Base-by-base conservation (phyloP, 345 rosid species). In the Zanthoxylum bungeanum region DNA sequence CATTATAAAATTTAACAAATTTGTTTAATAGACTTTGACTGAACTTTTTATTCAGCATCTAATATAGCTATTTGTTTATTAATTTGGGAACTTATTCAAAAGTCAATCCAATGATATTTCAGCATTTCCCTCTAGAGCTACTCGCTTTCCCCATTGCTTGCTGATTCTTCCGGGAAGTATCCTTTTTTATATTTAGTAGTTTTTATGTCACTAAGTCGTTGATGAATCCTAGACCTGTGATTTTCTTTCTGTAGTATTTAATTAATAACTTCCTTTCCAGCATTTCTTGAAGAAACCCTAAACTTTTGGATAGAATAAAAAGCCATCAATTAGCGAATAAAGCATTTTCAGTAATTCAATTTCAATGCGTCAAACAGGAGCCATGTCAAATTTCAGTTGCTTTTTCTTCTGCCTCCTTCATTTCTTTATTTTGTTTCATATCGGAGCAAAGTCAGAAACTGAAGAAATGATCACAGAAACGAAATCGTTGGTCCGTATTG, bases 401-500 rank as follows among this genome's bases (percentile, higher is more conserved):
- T 10, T 19, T 49, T 50, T 50, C 17, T 7, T 63, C 67, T 49
- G 16, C 17, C 55, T 69, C 10, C 16, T 10, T 1, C 40, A 30
- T 28, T 40, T 37, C 64, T 19, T 56, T 57, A 22, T 55, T 39
- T 28, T 28, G 19, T 17, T 56, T 57, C 42, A 36, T 9, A 3
- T 9, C 2, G 28, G 36, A 57, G 28, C 30, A 0, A 3, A 19
- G 11, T 10, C 78, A 24, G 62, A 60, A 30, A 77, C 57, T 31
- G 63, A 36, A 4, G 69, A 24, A 27, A 14, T n/a, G 27, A 12
- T 2, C 30, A 14, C 3, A 28, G 60, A 28, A 56, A 27, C 17
- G 0, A 71, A 39, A 34, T 57, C 30, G 64, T 47, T 9, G 30
- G 72, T 78, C 12, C 44, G 11, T 4, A 66, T 71, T 4, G 82